Evolutionary conservation across 768 basidiomycete species (phyloP).

Genomic region (Clitopilus passeckerianus): DNA sequence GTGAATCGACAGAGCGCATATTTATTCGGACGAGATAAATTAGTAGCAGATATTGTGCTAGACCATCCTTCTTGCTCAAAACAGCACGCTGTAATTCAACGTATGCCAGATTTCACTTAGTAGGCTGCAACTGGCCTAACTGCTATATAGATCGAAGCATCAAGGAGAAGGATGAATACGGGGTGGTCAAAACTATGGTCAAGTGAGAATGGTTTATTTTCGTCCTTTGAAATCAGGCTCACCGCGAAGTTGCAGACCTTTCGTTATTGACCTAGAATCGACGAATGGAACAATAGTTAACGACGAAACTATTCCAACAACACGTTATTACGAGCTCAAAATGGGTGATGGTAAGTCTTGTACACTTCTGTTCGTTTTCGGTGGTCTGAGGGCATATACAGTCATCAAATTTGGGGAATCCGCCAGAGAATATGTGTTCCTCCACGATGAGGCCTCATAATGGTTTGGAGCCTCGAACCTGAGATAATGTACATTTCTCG

Average conservation of each 20-base stretch:
- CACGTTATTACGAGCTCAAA: slow-evolving; percentile 83
- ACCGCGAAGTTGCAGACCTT: slow-evolving; percentile 55
- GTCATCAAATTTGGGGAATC: slow-evolving; percentile 87
- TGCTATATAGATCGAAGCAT: slow-evolving; percentile 66
- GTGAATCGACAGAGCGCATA: slow-evolving; percentile 94
- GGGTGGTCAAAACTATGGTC: slow-evolving; percentile 65
- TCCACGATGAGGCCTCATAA: slow-evolving; percentile 70
- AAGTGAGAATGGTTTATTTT: slow-evolving; percentile 60
- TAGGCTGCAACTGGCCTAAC: not conserved
- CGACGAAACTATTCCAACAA: slow-evolving; percentile 75
- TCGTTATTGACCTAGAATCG: slow-evolving; percentile 97
- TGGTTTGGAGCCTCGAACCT: not conserved
- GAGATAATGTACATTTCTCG: not conserved
- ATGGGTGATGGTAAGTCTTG: slow-evolving; percentile 64
- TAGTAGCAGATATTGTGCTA: slow-evolving; percentile 81
- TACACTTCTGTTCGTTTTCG: slow-evolving; percentile 1
- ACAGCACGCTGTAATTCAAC: slow-evolving; percentile 96
- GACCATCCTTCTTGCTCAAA: slow-evolving; percentile 98
- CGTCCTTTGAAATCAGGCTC: not conserved
- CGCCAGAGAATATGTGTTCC: slow-evolving; percentile 76
- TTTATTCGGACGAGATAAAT: slow-evolving; percentile 83
- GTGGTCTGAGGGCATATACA: slow-evolving; percentile 19
- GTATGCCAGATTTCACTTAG: slow-evolving; percentile 31
- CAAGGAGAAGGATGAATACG: slow-evolving; percentile 84
- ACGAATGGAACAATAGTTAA: slow-evolving; percentile 96